These are phyloP conservation scores for Puccinia novopanici DNA, from an alignment of 1,284 basidiomycete species.

Conservation along the genomic window DNA sequence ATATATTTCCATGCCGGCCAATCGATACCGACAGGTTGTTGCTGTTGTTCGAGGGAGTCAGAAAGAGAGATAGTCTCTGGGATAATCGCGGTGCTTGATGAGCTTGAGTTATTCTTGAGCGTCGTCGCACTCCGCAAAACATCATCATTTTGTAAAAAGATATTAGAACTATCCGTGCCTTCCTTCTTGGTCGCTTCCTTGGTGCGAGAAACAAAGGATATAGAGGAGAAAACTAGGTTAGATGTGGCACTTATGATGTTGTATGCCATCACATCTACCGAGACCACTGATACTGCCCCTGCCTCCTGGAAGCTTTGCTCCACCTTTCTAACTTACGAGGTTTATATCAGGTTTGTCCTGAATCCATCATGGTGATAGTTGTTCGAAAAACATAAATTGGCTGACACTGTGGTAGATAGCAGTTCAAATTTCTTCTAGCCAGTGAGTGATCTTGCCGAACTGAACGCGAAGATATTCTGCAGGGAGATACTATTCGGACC, in stretches of 20 bases:
- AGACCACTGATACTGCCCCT: not conserved
- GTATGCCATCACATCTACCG: slow-evolving; percentile 23
- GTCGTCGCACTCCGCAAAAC: slow-evolving; percentile 3
- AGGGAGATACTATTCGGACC: slow-evolving; percentile 22
- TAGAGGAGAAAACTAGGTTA: not conserved
- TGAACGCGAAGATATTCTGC: slow-evolving; percentile 8
- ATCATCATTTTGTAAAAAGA: slow-evolving; percentile 10
- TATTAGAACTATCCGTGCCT: not conserved
- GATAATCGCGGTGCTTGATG: slow-evolving; percentile 19
- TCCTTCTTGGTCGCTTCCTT: not conserved
- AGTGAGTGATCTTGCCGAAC: not conserved
- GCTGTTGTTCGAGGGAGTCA: not conserved
- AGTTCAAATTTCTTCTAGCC: not conserved
- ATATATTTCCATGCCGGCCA: slow-evolving; percentile 42
- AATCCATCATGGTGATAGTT: not conserved
- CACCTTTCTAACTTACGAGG: not conserved
- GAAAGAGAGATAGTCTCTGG: slow-evolving; percentile 16
- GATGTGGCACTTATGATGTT: slow-evolving; percentile 13
- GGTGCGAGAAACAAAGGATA: not conserved
- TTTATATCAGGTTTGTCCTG: not conserved
- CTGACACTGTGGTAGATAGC: not conserved
- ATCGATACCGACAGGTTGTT: slow-evolving; percentile 9
- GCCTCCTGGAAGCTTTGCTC: not conserved
- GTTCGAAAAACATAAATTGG: not conserved
- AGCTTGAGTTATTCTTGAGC: slow-evolving; percentile 28